phyloP scores from a whole-genome alignment of 2,329 filamentous ascomycete genomes.

The Cordyceps militaris region DNA sequence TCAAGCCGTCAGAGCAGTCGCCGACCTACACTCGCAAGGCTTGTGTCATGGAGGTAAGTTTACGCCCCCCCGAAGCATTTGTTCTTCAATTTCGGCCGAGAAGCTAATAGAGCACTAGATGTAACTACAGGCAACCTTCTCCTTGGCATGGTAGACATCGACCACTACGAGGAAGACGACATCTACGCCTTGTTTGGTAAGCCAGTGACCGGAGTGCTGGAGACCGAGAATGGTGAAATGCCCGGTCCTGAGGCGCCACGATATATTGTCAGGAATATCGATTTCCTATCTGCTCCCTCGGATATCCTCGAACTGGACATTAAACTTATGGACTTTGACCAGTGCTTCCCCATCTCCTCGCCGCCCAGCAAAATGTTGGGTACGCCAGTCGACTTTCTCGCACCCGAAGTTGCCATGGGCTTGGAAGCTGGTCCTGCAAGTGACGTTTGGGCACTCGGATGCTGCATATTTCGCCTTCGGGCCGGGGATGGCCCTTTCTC shows the following conservation, averaged over 20 bases:
- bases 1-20: conserved; percentile 18
- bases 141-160: conserved; percentile 12
- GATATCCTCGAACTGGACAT: conserved; percentile 17
- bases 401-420: conserved; percentile 17
- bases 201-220: conserved; percentile 11
- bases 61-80: not conserved
- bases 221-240: conserved; percentile 16
- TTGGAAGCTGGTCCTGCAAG: conserved; percentile 10
- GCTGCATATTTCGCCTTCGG: conserved; percentile 7
- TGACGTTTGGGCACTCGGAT: conserved; percentile 4
- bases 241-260: conserved; percentile 17
- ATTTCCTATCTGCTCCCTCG: conserved; percentile 16
- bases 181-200: conserved; percentile 14
- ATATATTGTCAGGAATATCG: conserved; percentile 19
- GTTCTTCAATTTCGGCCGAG: not conserved
- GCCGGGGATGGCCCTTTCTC: not conserved
- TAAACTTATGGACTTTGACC: conserved; percentile 19
- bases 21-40: conserved; percentile 17
- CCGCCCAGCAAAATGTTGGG: conserved; percentile 17
- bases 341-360: conserved; percentile 16
- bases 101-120: conserved; percentile 11
- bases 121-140: conserved; percentile 18
- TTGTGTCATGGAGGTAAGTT: conserved; percentile 23
- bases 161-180: conserved; percentile 10
- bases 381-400: conserved; percentile 18